Percentiles rank a stretch among this genome's conserved stretches.
Conservation (phyloP, 306 rosid genomes). For the Vicia sativa region DNA sequence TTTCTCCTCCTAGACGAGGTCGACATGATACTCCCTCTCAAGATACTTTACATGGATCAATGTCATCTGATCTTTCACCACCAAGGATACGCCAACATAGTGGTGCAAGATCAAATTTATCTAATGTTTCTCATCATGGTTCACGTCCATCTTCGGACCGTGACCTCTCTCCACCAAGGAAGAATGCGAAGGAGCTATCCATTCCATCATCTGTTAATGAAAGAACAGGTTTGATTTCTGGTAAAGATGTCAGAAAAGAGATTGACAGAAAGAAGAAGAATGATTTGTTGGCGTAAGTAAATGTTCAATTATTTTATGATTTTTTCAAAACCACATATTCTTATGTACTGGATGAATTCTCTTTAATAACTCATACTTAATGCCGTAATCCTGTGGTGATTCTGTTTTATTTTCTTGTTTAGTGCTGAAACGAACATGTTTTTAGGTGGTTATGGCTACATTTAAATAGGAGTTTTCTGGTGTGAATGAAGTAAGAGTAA, state of each 20-base stretch:
- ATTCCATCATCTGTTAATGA: constrained; percentile 45
- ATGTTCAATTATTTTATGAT: constrained; percentile 16
- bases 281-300: constrained; percentile 73
- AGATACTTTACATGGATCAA: constrained; percentile 42
- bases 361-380: constrained; percentile 6
- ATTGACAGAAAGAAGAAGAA: constrained; percentile 65
- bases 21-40: constrained; percentile 43
- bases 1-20: constrained; percentile 56
- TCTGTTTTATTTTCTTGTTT: constrained; percentile 15
- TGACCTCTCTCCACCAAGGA: constrained; percentile 77
- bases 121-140: constrained; percentile 40
- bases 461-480: constrained; percentile 12
- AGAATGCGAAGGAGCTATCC: constrained; percentile 48
- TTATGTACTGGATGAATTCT: background rate
- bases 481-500: constrained; percentile 7
- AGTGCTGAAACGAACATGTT: constrained; percentile 7
- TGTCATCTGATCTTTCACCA: constrained; percentile 61
- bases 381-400: constrained; percentile 17
- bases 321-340: constrained; percentile 8
- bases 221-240: constrained; percentile 75
- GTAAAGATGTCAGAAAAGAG: constrained; percentile 76
- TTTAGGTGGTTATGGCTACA: constrained; percentile 18
- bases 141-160: constrained; percentile 44
- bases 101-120: constrained; percentile 34
- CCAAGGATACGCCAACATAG: constrained; percentile 57